Base-by-base conservation (phyloP, 257 asterid species). In the Leonotis leonurus region DNA sequence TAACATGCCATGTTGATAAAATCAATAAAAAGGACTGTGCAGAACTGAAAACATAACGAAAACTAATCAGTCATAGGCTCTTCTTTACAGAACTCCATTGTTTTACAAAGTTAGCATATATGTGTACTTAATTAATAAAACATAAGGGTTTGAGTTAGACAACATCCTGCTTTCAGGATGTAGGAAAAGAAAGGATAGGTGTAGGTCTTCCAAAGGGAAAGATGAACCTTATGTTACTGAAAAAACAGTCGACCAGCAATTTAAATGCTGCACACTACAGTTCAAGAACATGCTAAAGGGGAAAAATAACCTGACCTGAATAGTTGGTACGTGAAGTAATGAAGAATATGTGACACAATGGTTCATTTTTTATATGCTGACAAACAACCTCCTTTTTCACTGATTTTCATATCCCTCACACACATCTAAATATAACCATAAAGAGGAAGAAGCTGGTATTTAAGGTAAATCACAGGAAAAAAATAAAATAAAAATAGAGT, bases 141-240 rank as follows among this genome's bases (percentile, higher is more conserved):
- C 12, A 16, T 12, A 36, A 10, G 51, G 12, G 32, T n/a, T n/a
- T n/a, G n/a, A n/a, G 56, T 58, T 14, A 37, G 53, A 21, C 22
- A 63, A 46, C 39, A 66, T n/a, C 60, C 60, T n/a, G 61, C 29
- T 60, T 72, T 61, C 55, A 48, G 59, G 54, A 7, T 59, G 14
- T 8, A 64, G 49, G 22, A 26, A 54, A 46, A 25, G 11, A 33
- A 39, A 46, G 13, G 56, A 24, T 43, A 27, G 3, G 26, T 5
- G 21, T 36, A 22, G 56, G 35, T 55, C 13, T 33, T 27, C 22
- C 18, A 46, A 21, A 50, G 41, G 41, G 13, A 60, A 16, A 36
- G 14, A 56, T 45, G 26, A 62, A 54, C 6, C 33, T 9, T 35
- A 27, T 50, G 40, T 26, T 12, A 20, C 13, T 18, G 57, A 56